Base-by-base conservation (phyloP, 805 yeast species). In the Yamadazyma akitaensis region DNA sequence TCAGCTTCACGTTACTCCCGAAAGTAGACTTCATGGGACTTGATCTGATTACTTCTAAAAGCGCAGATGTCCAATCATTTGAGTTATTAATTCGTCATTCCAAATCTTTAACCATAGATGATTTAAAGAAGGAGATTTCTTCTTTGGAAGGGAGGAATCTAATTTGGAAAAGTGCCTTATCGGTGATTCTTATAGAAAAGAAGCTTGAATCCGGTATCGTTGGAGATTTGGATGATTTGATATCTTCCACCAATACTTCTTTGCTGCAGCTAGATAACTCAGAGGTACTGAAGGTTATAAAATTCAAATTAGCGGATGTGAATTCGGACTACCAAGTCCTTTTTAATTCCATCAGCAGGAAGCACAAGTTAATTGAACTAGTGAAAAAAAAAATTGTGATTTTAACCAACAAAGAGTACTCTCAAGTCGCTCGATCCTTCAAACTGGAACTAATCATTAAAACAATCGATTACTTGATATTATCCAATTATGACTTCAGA, bases 401-500 rank as follows among this genome's bases (percentile, higher is more conserved):
- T 7, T 41, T 57, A 8, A 62, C 58, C 25, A 43, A 45, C 31
- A 39, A 55, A 16, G 31, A 47, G 19, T 18, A 36, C 35, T 5
- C 19, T 26, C 39, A 14, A 10, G 2, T 39, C 11, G 37, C 13
- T 12, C 13, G 26, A n/a, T 36, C 36, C 6, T 42, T 59, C 16
- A 47, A 43, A 24, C 32, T 44, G 18, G 43, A 37, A 14, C 35
- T 68, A 24, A 51, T 57, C 28, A 37, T 52, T 19, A 71, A 71
- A 49, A 60, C 67, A 18, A 48, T 68, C 39, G 62, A 65, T 24
- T 58, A 59, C 28, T 58, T 59, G 40, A 42, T 70, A n/a, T 50
- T 68, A 6, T 58, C 68, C 16, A 64, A 63, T 33, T 57, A 64
- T 28, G 74, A 70, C 49, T 68, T 64, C 46, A 56, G 73, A 38